phyloP scores from a whole-genome alignment of 805 yeast species.

The Candida pseudofarinosa region DNA sequence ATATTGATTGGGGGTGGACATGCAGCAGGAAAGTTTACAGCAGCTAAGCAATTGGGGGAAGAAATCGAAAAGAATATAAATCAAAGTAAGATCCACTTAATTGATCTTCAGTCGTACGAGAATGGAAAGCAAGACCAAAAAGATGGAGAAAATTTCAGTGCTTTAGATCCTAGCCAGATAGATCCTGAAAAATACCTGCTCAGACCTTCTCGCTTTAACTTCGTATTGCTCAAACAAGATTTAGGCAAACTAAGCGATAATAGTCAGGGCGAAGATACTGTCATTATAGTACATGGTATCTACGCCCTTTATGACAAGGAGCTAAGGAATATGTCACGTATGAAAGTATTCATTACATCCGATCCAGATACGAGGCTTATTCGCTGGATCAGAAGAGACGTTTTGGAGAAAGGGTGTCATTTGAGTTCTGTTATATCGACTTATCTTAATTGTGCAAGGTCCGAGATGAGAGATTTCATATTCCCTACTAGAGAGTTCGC shows the following conservation, averaged over 20 bases:
- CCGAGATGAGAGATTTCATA: slow-evolving; percentile 65
- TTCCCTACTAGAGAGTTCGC: slow-evolving; percentile 68
- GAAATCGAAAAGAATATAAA: slow-evolving; percentile 16
- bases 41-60: slow-evolving; percentile 33
- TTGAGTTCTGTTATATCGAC: slow-evolving; percentile 36
- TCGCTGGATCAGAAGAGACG: slow-evolving; percentile 62
- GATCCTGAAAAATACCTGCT: slow-evolving; percentile 4
- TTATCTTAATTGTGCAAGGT: slow-evolving; percentile 55
- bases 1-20: slow-evolving; percentile 62
- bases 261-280: slow-evolving; percentile 8
- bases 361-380: slow-evolving; percentile 83
- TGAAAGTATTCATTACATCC: slow-evolving; percentile 74
- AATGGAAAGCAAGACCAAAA: slow-evolving; percentile 2
- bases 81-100: slow-evolving; percentile 17
- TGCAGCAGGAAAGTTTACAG: slow-evolving; percentile 49
- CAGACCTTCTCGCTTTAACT: slow-evolving; percentile 43
- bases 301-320: slow-evolving; percentile 69
- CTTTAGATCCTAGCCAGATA: not conserved
- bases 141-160: not conserved
- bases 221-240: slow-evolving; percentile 20
- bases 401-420: slow-evolving; percentile 12
- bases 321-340: slow-evolving; percentile 51
- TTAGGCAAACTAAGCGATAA: slow-evolving; percentile 4
- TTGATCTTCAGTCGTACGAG: slow-evolving; percentile 45
- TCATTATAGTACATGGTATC: slow-evolving; percentile 62